Base-by-base conservation (phyloP, 2,329 filamentous ascomycete species). In the Colletotrichum abscissum region DNA sequence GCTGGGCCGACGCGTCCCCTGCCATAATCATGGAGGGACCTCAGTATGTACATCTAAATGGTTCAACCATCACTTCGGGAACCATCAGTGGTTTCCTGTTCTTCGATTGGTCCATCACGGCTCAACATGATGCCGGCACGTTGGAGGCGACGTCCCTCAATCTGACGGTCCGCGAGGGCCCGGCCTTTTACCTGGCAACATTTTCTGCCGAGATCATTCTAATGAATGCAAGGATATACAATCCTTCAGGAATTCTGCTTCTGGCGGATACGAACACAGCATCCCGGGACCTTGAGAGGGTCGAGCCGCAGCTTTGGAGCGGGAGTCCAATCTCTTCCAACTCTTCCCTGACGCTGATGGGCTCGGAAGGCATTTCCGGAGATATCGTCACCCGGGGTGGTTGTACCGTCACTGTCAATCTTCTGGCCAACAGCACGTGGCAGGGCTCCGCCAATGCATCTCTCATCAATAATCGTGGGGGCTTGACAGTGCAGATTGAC, bases 1-100 rank as follows among this genome's bases (percentile, higher is more conserved):
- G 66, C 4, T 62, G 57, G 55, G 54, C 67, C 24, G 60, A 69
- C 3, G 7, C 35, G 1, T 69, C 67, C 11, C 54, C 52, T 6
- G 67, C 38, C 12, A 49, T 69, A 16, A 35, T 66, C n/a, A 69
- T 69, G 67, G 67, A 69, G 24, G 62, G 67, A 0, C 42, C 57
- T 14, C 60, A 58, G 12, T 55, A 69, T 11, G 11, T 68, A 5
- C n/a, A 54, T 8, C 46, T 68, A 1, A 56, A 38, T 22, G 16
- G 9, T 2, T 55, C 9, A 3, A 30, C 19, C 16, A 38, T 68
- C 28, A 28, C 57, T 6, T 54, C 66, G 14, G 66, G 66, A 22
- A 42, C 19, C 9, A 62, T 68, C n/a, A 24, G 66, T n/a, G 67
- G 60, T 8, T 28, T 65, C 9, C 52, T 65, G 19, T 66, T 69